Conservation (phyloP, 2,329 filamentous ascomycete species). For the Calcarisporium arbuscula region DNA sequence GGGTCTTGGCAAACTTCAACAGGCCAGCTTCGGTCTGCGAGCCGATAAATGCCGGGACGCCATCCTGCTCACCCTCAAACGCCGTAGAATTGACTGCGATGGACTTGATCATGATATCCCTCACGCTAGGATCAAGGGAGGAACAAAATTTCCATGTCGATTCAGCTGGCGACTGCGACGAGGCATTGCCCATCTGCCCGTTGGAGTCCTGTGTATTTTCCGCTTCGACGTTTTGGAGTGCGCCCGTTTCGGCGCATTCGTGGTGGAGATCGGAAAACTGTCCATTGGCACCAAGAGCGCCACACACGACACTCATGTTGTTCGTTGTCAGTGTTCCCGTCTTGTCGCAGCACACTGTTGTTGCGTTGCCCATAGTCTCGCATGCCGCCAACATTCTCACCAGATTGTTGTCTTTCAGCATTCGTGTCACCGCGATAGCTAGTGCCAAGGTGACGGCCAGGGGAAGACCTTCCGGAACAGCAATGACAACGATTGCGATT, state of each 20-base stretch:
- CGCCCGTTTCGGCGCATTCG: constrained; percentile 5
- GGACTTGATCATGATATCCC: constrained; percentile 32
- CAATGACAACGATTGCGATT: constrained; percentile 61
- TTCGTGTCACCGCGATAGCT: constrained; percentile 62
- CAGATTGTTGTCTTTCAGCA: constrained; percentile 65
- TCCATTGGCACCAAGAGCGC: constrained; percentile 10
- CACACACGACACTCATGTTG: constrained; percentile 20
- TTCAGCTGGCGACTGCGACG: neutral
- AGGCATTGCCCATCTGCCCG: too few species aligned
- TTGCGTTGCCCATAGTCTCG: constrained; percentile 67
- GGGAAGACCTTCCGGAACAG: constrained; percentile 60
- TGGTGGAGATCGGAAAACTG: neutral
- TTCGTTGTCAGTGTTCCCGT: constrained; percentile 28
- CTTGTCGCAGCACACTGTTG: constrained; percentile 68
- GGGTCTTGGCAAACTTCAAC: constrained; percentile 39
- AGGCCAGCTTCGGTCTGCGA: constrained; percentile 51
- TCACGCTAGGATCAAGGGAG: constrained; percentile 17
- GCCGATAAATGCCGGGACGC: constrained; percentile 38
- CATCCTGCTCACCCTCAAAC: constrained; percentile 41
- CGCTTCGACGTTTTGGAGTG: too few species aligned
- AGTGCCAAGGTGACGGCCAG: constrained; percentile 62
- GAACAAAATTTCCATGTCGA: constrained; percentile 4
- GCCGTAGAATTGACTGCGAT: constrained; percentile 51
- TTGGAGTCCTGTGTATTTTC: too few species aligned
- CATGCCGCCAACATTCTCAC: constrained; percentile 62